Percentiles rank a stretch among this genome's conserved stretches.
These are phyloP conservation scores for Fusarium floridanum DNA, from an alignment of 2,329 filamentous ascomycete genomes.

Conservation along the genomic window DNA sequence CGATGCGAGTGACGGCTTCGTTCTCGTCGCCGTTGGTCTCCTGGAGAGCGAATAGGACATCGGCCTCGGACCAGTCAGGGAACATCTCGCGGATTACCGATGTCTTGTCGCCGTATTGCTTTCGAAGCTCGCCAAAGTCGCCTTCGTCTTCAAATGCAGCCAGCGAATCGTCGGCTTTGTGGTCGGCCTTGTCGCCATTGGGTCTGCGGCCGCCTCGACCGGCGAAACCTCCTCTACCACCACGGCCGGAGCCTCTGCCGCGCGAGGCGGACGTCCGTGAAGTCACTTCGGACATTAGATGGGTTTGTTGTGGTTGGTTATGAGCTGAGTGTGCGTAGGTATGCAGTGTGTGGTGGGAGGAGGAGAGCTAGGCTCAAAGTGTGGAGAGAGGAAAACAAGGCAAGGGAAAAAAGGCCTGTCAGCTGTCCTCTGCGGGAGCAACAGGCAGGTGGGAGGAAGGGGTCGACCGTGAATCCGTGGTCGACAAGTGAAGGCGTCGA, in stretches of 20 bases:
- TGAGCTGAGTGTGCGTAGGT: conserved; percentile 43
- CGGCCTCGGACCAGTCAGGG: conserved; percentile 94
- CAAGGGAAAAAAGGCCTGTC: conserved; percentile 49
- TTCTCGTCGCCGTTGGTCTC: conserved; percentile 87
- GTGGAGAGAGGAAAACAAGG: conserved; percentile 50
- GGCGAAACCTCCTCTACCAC: conserved; percentile 82
- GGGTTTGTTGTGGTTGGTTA: conserved; percentile 55
- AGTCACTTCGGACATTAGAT: conserved; percentile 93
- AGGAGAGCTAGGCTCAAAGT: conserved; percentile 46
- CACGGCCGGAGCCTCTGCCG: conserved; percentile 90
- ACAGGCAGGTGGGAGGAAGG: conserved; percentile 49
- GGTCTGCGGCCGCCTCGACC: conserved; percentile 79
- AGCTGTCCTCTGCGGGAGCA: conserved; percentile 55
- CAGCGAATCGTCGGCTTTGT: conserved; percentile 71
- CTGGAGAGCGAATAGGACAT: conserved; percentile 91
- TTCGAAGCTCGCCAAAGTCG: conserved; percentile 92
- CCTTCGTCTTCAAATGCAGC: conserved; percentile 81
- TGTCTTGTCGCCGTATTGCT: conserved; percentile 85
- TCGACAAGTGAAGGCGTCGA: conserved; percentile 48
- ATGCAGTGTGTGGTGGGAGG: conserved; percentile 41
- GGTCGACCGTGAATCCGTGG: conserved; percentile 49
- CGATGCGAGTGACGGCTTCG: conserved; percentile 81
- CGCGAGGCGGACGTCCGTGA: conserved; percentile 84
- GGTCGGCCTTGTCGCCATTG: conserved; percentile 76
- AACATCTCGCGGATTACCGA: conserved; percentile 91